phyloP scores from a whole-genome alignment of 345 rosid species.

The Rhodamnia rubescens region DNA sequence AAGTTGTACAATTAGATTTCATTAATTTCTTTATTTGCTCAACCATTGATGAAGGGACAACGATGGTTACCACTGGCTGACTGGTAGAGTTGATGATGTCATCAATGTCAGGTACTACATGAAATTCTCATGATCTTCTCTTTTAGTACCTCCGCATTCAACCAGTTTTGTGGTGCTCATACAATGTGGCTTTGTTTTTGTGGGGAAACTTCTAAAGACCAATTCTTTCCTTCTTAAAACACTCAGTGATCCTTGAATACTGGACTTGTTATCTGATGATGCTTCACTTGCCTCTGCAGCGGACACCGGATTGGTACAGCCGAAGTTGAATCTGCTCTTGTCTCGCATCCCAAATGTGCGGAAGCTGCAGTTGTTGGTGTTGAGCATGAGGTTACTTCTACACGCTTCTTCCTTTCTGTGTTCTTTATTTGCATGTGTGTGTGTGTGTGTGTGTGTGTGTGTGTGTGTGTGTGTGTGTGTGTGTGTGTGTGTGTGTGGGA shows the following conservation, averaged over 20 bases:
- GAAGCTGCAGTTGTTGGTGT: constrained; percentile 97
- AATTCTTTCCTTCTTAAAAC: background rate
- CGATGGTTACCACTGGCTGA: constrained; percentile 96
- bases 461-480: too few species aligned
- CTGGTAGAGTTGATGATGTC: constrained; percentile 98
- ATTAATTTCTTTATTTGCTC: background rate
- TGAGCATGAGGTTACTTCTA: constrained; percentile 80
- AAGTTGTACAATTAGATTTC: background rate
- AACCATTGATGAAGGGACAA: constrained; percentile 49
- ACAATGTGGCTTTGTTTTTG: background rate
- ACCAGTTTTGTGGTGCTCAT: background rate
- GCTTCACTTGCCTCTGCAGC: constrained; percentile 25
- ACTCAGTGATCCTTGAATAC: background rate
- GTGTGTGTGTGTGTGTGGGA: background rate
- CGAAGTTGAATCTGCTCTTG: constrained; percentile 98
- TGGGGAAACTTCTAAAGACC: background rate
- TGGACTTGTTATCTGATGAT: background rate
- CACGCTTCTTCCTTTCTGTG: background rate
- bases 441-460: background rate
- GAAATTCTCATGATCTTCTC: background rate
- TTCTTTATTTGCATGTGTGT: background rate
- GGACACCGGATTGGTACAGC: constrained; percentile 99
- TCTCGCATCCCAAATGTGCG: constrained; percentile 88
- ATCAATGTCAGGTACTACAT: constrained; percentile 78
- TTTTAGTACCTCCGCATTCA: background rate